Evolutionary conservation across 129 eudicot genomes (phyloP).

Genomic region (Helianthus tuberosus): DNA sequence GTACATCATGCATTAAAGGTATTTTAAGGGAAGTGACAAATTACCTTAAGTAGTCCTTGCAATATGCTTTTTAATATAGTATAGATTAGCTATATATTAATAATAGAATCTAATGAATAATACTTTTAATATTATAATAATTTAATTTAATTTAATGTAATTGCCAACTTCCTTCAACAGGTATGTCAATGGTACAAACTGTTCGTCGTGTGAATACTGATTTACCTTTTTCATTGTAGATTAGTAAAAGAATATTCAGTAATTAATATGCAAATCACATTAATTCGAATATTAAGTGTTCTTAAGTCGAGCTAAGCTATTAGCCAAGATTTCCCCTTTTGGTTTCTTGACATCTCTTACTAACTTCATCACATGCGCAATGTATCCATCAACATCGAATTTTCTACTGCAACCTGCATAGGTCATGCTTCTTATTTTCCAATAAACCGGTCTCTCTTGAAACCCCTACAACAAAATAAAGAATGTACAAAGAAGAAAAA

Average conservation of each 20-base stretch:
- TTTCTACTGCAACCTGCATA: constrained; percentile 96
- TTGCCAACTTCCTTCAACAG: too few species aligned
- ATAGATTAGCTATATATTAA: too few species aligned
- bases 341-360: constrained; percentile 77
- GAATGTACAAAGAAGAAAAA: neutral
- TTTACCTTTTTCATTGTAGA: neutral
- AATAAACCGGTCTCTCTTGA: constrained; percentile 81
- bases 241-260: constrained; percentile 11
- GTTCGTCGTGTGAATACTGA: neutral
- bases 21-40: too few species aligned
- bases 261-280: neutral
- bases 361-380: constrained; percentile 66
- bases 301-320: constrained; percentile 42
- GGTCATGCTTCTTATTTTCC: constrained; percentile 94
- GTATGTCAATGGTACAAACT: neutral
- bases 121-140: too few species aligned
- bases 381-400: constrained; percentile 83
- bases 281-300: constrained; percentile 22
- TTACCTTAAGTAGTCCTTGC: too few species aligned
- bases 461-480: constrained; percentile 69
- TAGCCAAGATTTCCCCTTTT: constrained; percentile 50
- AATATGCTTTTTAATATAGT: too few species aligned
- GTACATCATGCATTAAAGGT: too few species aligned
- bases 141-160: too few species aligned
- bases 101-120: too few species aligned